A percentile compares a stretch with the other conserved stretches of the same genome.
Conservation (phyloP, 371 early-diverging fungal genomes). For the Astathelohania contejeani region DNA sequence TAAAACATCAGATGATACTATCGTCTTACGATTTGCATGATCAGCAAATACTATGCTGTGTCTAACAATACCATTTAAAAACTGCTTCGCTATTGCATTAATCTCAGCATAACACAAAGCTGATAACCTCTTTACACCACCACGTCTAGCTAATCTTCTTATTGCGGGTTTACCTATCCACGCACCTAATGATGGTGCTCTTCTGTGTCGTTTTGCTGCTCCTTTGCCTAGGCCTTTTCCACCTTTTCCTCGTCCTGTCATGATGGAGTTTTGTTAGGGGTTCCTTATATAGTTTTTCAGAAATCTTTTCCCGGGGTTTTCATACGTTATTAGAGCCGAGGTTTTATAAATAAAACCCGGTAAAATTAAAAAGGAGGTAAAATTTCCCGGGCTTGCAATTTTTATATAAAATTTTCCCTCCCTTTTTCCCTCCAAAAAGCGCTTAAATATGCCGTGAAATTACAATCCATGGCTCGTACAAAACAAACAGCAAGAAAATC, state of each 20-base stretch:
- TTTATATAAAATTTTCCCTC: constrained; percentile 38
- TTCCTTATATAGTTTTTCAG: neutral
- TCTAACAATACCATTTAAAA: constrained; percentile 87
- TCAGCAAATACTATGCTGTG: constrained; percentile 93
- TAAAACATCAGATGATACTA: constrained; percentile 71
- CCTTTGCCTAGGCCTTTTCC: constrained; percentile 90
- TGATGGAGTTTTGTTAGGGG: constrained; percentile 18
- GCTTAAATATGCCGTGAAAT: neutral
- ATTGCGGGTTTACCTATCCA: constrained; percentile 99
- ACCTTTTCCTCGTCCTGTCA: constrained; percentile 84
- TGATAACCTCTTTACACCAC: constrained; percentile 98
- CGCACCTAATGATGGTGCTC: constrained; percentile 29
- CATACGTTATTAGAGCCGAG: too few relatives aligned
- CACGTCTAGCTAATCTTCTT: constrained; percentile 98
- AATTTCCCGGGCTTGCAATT: too few relatives aligned
- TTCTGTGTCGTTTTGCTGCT: constrained; percentile 92
- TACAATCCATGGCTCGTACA: constrained; percentile 67
- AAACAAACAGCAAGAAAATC: constrained; percentile 96
- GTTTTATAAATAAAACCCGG: neutral
- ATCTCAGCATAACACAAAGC: constrained; percentile 96
- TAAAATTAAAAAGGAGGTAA: too few relatives aligned
- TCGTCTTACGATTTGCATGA: constrained; percentile 99
- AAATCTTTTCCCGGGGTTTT: too few relatives aligned
- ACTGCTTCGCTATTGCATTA: constrained; percentile 78
- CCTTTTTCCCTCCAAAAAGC: constrained; percentile 39